A percentile compares a stretch with the other conserved stretches of the same genome.
Evolutionary conservation across 2,329 filamentous ascomycete species (phyloP).

Genomic region (Coniella lustricola): DNA sequence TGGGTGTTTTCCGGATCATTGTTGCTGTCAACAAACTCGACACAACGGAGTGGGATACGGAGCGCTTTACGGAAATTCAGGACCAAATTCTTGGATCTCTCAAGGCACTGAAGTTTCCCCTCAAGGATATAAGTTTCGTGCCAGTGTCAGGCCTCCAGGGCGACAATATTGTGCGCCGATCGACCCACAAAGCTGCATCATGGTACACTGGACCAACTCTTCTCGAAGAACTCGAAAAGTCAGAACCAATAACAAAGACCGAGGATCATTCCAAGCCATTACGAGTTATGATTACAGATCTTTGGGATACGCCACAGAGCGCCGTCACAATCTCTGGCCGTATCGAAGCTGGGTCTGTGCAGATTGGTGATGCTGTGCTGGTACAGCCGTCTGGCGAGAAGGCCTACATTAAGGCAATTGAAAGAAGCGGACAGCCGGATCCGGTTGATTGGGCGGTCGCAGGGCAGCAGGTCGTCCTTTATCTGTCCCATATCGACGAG

Average conservation of each 20-base stretch:
- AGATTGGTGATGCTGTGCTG: slow-evolving; percentile 73
- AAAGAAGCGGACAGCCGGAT: slow-evolving; percentile 57
- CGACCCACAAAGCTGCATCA: slow-evolving; percentile 47
- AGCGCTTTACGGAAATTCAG: slow-evolving; percentile 76
- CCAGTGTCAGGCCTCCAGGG: slow-evolving; percentile 86
- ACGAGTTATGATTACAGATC: slow-evolving; percentile 79
- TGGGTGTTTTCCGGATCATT: slow-evolving; percentile 82
- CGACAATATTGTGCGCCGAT: slow-evolving; percentile 68
- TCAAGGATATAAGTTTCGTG: slow-evolving; percentile 77
- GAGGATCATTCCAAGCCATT: slow-evolving; percentile 62
- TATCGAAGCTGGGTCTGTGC: slow-evolving; percentile 75
- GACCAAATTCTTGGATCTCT: slow-evolving; percentile 80
- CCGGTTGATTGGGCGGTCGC: slow-evolving; percentile 83
- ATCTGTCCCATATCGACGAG: slow-evolving; percentile 77
- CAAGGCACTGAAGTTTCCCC: slow-evolving; percentile 70
- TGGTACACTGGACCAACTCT: slow-evolving; percentile 83
- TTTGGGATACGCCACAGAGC: slow-evolving; percentile 75
- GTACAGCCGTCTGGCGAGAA: slow-evolving; percentile 76
- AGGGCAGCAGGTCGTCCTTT: slow-evolving; percentile 80
- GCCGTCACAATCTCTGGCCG: slow-evolving; percentile 81
- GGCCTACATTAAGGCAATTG: slow-evolving; percentile 73
- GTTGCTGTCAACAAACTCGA: slow-evolving; percentile 97
- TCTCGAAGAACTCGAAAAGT: slow-evolving; percentile 77
- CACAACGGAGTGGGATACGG: slow-evolving; percentile 72
- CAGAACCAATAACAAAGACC: slow-evolving; percentile 63